These are phyloP conservation scores for Aspergillus sparsus DNA, from an alignment of 495 filamentous ascomycete species.

Conservation along the genomic window DNA sequence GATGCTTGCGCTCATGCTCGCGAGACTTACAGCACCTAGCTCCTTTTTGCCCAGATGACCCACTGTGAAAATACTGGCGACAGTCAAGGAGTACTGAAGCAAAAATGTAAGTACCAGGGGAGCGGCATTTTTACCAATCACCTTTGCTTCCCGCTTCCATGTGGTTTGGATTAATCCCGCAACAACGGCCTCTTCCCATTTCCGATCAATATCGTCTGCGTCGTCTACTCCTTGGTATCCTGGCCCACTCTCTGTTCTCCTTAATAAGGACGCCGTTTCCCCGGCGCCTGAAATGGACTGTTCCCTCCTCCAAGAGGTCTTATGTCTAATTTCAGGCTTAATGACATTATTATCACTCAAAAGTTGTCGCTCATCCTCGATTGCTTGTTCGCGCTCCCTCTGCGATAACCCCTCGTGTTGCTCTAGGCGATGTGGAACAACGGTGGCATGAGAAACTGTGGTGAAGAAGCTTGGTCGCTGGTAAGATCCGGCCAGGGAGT, in stretches of 20 bases:
- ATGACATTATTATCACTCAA: constrained; percentile 77
- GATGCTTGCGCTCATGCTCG: constrained; percentile 71
- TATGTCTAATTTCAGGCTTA: constrained; percentile 15
- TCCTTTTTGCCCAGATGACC: constrained; percentile 66
- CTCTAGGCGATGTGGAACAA: constrained; percentile 44
- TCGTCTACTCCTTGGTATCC: constrained; percentile 35
- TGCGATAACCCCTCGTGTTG: constrained; percentile 54
- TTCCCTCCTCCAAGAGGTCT: constrained; percentile 8
- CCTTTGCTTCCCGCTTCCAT: constrained; percentile 78
- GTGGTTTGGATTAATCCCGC: constrained; percentile 76
- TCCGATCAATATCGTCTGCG: constrained; percentile 48
- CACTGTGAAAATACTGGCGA: constrained; percentile 68
- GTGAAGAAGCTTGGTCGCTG: constrained; percentile 66
- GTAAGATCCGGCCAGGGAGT: constrained; percentile 69
- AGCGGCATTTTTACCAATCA: constrained; percentile 61
- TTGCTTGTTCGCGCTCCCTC: constrained; percentile 62
- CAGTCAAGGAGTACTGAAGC: constrained; percentile 72
- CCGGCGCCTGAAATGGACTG: constrained; percentile 4
- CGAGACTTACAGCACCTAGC: constrained; percentile 64
- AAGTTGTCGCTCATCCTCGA: constrained; percentile 71
- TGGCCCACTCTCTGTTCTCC: constrained; percentile 6
- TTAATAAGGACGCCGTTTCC: constrained; percentile 58
- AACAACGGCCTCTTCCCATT: constrained; percentile 79
- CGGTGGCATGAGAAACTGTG: constrained; percentile 55
- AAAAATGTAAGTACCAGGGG: constrained; percentile 72